Base-by-base conservation (phyloP, 106 monocot species). In the Xerophyta viscosa region DNA sequence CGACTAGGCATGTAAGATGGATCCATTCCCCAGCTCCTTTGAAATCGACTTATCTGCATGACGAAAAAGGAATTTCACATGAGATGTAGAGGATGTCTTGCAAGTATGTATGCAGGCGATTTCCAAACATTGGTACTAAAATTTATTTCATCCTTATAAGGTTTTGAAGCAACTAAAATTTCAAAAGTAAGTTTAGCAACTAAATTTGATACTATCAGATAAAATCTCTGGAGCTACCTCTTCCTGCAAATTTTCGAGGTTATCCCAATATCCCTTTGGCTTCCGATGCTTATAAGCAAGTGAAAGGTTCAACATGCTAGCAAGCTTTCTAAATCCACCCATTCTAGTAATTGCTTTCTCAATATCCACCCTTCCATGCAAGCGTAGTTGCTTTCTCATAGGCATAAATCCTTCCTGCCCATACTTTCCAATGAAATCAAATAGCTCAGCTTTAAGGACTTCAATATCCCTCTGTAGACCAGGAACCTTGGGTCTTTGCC, bases 351-450 rank as follows among this genome's bases (percentile, higher is more conserved):
- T 82, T 70, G 96, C 96, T 61, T 96, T 89, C 53, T 89, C 96
- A 24, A 96, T 96, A 57, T 96, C 96, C 48, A 96, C 84, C 56
- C 88, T 82, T 31, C 96, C 85, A 66, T 86, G 84, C 44, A 67
- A 48, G 19, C 94, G 77, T 23, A 96, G 80, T 21, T 96, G 94
- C 67, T 85, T 96, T 58, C 94, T 81, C 96, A 86, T 89, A 0
- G 96, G 96, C 96, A 96, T 96, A 61, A 89, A 96, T 3, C 96
- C 96, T 56, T 79, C 81, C 29, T 89, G 81, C 8, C 89, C 96
- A 71, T 96, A 41, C 48, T 68, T 31, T 56, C 78, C 63, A 45
- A 96, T 79, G 55, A 85, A 96, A 33, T 27, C 44, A 14, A 47
- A 25, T 48, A 96, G 48, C 68, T 96, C 96, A 45, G 78, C 62